Evolutionary conservation across 495 filamentous ascomycete genomes (phyloP).

Genomic region (Aspergillus heteromorphus): DNA sequence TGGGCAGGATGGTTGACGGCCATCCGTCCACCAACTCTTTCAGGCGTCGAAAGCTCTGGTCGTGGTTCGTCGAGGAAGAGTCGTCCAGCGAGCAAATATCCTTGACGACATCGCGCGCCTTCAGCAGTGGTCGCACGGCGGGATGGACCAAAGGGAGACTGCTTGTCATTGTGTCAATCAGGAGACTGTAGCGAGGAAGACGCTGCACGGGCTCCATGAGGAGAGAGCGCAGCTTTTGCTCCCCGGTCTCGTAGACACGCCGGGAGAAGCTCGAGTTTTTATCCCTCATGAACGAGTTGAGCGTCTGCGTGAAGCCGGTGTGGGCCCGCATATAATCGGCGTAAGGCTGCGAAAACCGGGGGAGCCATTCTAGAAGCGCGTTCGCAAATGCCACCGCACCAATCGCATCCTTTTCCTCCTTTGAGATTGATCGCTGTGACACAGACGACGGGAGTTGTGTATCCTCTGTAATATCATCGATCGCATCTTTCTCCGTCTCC

Average conservation of each 20-base stretch:
- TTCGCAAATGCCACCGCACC: slow-evolving; percentile 71
- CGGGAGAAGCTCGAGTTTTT: slow-evolving; percentile 72
- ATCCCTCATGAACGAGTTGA: slow-evolving; percentile 68
- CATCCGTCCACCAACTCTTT: slow-evolving; percentile 72
- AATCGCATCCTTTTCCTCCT: slow-evolving; percentile 59
- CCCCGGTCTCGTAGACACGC: slow-evolving; percentile 74
- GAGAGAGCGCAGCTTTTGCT: slow-evolving; percentile 85
- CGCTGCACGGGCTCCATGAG: slow-evolving; percentile 96
- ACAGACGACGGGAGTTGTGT: slow-evolving; percentile 41
- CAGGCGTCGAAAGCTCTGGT: slow-evolving; percentile 64
- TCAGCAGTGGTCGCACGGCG: slow-evolving; percentile 70
- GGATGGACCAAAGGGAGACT: slow-evolving; percentile 79
- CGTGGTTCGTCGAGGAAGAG: slow-evolving; percentile 55
- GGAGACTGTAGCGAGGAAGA: slow-evolving; percentile 86
- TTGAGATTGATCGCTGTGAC: slow-evolving; percentile 28
- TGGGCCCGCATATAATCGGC: slow-evolving; percentile 85
- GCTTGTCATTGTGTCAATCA: slow-evolving; percentile 90
- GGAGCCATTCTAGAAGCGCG: slow-evolving; percentile 80
- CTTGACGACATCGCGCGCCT: slow-evolving; percentile 83
- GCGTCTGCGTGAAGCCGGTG: slow-evolving; percentile 71
- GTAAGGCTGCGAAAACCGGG: slow-evolving; percentile 82
- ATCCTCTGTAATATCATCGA: slow-evolving; percentile 56
- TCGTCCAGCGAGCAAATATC: slow-evolving; percentile 90
- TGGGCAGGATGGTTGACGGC: slow-evolving; percentile 66
- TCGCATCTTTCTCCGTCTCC: slow-evolving; percentile 75